phyloP scores from a whole-genome alignment of 495 filamentous ascomycete genomes.

The Diplogelasinospora grovesii region DNA sequence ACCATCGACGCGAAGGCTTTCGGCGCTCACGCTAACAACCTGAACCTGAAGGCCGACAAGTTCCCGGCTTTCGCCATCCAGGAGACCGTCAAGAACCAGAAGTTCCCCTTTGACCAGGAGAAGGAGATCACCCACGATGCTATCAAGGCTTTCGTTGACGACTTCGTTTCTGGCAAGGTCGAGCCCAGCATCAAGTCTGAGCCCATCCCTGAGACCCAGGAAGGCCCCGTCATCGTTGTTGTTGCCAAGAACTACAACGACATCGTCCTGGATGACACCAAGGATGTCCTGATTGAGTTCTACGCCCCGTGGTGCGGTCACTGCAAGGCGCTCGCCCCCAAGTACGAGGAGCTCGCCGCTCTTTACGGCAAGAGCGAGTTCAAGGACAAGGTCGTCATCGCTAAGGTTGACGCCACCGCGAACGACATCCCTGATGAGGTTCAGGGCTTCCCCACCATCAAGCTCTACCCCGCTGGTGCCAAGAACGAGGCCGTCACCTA shows the following conservation, averaged over 20 bases:
- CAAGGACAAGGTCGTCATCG: constrained; percentile 79
- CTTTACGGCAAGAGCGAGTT: constrained; percentile 70
- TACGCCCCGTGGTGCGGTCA: constrained; percentile 99
- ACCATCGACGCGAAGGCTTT: constrained; percentile 95
- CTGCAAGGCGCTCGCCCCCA: constrained; percentile 90
- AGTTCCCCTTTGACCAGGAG: constrained; percentile 88
- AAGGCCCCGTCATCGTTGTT: constrained; percentile 79
- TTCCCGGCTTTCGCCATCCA: constrained; percentile 99
- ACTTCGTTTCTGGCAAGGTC: constrained; percentile 82
- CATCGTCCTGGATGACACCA: constrained; percentile 83
- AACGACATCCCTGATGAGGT: constrained; percentile 98
- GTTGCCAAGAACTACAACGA: constrained; percentile 94
- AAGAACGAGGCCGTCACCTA: constrained; percentile 85
- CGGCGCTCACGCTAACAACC: constrained; percentile 90
- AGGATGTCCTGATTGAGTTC: constrained; percentile 98
- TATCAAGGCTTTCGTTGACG: constrained; percentile 77
- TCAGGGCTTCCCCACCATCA: constrained; percentile 98
- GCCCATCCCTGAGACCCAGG: constrained; percentile 91
- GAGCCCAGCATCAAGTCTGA: constrained; percentile 97
- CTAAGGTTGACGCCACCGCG: constrained; percentile 95
- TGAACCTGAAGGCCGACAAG: constrained; percentile 91
- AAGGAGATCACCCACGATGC: constrained; percentile 69
- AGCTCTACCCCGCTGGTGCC: constrained; percentile 85
- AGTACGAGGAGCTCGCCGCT: constrained; percentile 83
- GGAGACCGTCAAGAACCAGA: constrained; percentile 90